A percentile compares a stretch with the other conserved stretches of the same genome.
These are phyloP conservation scores for Epicoccum sorghinum DNA, from an alignment of 2,329 filamentous ascomycete species.

Conservation along the genomic window DNA sequence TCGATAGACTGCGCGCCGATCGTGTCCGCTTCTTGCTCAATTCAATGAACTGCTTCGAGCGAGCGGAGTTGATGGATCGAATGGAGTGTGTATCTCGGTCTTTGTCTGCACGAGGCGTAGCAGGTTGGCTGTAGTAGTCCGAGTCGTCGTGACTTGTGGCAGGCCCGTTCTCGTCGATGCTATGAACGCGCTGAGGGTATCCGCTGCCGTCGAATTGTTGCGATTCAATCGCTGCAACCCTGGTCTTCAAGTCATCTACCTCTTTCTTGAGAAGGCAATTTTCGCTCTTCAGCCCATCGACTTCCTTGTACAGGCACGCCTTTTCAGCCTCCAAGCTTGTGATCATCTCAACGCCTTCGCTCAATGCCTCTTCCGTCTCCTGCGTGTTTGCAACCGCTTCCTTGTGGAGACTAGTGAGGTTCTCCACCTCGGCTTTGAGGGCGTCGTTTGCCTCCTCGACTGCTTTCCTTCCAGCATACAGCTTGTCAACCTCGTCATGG, in stretches of 20 bases:
- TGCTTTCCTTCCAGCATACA: conserved; percentile 24
- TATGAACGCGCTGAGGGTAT: conserved; percentile 35
- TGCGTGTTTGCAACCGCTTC: conserved; percentile 36
- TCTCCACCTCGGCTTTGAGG: conserved; percentile 27
- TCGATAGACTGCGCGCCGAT: conserved; percentile 37
- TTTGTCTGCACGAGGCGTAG: conserved; percentile 28
- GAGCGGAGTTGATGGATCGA: conserved; percentile 27
- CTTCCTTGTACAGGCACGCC: conserved; percentile 24
- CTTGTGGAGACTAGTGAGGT: conserved; percentile 35
- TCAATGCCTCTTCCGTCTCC: conserved; percentile 33
- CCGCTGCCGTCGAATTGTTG: conserved; percentile 23
- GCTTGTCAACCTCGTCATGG: conserved; percentile 22
- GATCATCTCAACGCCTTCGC: conserved; percentile 44
- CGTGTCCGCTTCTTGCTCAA: conserved; percentile 30
- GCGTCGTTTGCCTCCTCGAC: conserved; percentile 28
- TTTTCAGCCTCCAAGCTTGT: conserved; percentile 37
- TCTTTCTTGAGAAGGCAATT: conserved; percentile 33
- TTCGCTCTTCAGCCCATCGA: conserved; percentile 20
- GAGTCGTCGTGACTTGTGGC: conserved; percentile 46
- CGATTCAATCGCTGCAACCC: conserved; percentile 24
- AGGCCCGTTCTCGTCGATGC: conserved; percentile 44
- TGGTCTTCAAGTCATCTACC: conserved; percentile 29
- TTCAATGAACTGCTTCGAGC: conserved; percentile 40
- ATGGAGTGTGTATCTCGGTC: conserved; percentile 3
- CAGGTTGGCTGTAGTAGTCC: conserved; percentile 47